Evolutionary conservation across 495 filamentous ascomycete genomes (phyloP), one percentile per base, ranked within the genome.

Genomic region (Apiosordaria backusii): DNA sequence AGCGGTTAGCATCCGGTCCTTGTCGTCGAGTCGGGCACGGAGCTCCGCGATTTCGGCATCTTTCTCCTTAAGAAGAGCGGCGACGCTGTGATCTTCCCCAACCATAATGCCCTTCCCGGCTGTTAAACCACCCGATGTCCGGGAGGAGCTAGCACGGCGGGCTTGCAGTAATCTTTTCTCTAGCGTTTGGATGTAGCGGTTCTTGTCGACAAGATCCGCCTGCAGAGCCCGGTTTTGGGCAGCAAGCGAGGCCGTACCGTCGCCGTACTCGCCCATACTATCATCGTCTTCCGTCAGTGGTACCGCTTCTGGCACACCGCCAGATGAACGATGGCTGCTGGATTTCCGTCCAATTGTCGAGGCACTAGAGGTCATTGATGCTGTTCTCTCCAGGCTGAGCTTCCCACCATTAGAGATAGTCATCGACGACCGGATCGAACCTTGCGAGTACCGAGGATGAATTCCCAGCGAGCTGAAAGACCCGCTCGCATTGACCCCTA

Each of bases 11-110:
- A 98, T 99, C 18, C 88, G 86, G 72, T 97, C 93, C 72, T 98
- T 97, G 78, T 99, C 96, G 70, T 98, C 95, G 2, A 99, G 84
- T 65, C 92, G 88, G 23, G 92, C 90, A 16, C 92, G 86, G 27
- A 99, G 86, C 70, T 97, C 93, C 27, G 89, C 87, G 71, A 99
- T 97, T 76, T 99, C 95, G 63, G 89, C 87, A 72, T 99, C 95
- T 74, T 95, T 97, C 71, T 97, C 95, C 69, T 87, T 88, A 27
- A 99, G 76, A 27, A 92, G 67, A 52, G 87, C 75, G 27, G 86
- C 83, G 57, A 89, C 77, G 67, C 89, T 88, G 45, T 88, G 85
- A 65, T 90, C 87, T 66, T 92, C 90, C 60, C 87, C 83, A 27
- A 86, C 83, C 72, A 87, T 80, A 63, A 83, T 83, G 29, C 81